Base-by-base conservation (phyloP, 2,329 filamentous ascomycete species). In the Phialocephala subalpina region DNA sequence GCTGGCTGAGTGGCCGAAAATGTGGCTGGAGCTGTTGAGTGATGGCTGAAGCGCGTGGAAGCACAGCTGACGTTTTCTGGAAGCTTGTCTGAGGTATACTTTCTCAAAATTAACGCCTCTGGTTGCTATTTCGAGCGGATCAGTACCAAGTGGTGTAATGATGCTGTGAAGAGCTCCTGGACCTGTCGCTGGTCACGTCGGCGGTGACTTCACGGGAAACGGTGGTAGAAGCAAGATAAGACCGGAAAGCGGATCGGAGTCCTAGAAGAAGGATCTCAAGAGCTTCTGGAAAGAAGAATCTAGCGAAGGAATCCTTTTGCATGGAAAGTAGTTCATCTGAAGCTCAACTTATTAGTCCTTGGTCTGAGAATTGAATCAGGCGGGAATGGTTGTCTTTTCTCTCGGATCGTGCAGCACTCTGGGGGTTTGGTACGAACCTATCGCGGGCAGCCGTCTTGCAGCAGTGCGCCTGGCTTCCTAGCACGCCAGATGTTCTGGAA, bases 401-500 rank as follows among this genome's bases (percentile, higher is more conserved):
- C 68, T 72, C 66, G 63, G 67, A 67, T 67, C 66, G 56, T 70
- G 67, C 68, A 72, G 70, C 66, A 67, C 49, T 69, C 62, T 66
- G 67, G 70, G 68, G 71, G 71, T 75, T 76, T 75, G 71, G 74
- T 69, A 77, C 72, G 73, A 78, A 78, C 77, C 73, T 77, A 71
- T 78, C 69, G 76, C 74, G 73, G 67, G 72, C 61, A 75, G 60
- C 75, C 75, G 76, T 72, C 68, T 63, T 73, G 73, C 73, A 73
- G 73, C 60, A 67, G 66, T 66, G 66, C 70, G 63, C 20, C 67
- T 66, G 70, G 67, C 60, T 69, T 63, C 72, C 68, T 70, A 59
- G 64, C 65, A 70, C 65, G 60, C 58, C 56, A 52, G 64, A 64
- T 73, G 66, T 72, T 74, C 73, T 74, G 72, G 74, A 73, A 73